A percentile compares a stretch with the other conserved stretches of the same genome.
phyloP scores from a whole-genome alignment of 1,139 yeast species.

The Magnusiomyces fungicola region DNA sequence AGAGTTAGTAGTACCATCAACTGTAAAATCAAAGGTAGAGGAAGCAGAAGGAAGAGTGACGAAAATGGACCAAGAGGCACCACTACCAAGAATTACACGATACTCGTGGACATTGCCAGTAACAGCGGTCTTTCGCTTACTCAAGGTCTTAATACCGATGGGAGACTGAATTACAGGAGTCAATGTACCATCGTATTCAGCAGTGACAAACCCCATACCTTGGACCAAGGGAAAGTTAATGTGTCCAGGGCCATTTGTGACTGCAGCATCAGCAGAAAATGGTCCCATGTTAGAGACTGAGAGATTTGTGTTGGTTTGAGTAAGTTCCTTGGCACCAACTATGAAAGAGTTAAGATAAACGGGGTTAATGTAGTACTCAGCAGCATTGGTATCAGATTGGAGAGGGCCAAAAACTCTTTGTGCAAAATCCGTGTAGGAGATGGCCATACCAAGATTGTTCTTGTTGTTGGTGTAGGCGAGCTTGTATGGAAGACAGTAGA shows the following conservation, averaged over 20 bases:
- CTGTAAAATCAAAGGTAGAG: constrained; percentile 34
- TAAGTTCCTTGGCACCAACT: constrained; percentile 48
- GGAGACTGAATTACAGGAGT: constrained; percentile 48
- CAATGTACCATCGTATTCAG: constrained; percentile 56
- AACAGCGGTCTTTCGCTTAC: constrained; percentile 20
- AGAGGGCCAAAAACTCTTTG: constrained; percentile 39
- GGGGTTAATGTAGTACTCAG: constrained; percentile 50
- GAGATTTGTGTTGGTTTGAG: constrained; percentile 39
- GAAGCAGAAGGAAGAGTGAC: constrained; percentile 42
- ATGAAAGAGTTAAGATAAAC: constrained; percentile 45
- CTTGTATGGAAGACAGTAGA: constrained; percentile 56
- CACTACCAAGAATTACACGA: constrained; percentile 45
- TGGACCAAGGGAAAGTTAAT: constrained; percentile 43
- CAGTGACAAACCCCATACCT: constrained; percentile 78
- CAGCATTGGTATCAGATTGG: constrained; percentile 28
- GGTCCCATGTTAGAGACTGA: constrained; percentile 40
- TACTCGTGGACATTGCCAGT: constrained; percentile 43
- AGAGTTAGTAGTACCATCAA: constrained; percentile 17
- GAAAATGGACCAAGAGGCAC: constrained; percentile 52
- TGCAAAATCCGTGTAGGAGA: constrained; percentile 46
- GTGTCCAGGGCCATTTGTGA: constrained; percentile 15
- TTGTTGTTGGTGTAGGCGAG: constrained; percentile 41
- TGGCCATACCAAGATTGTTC: constrained; percentile 48
- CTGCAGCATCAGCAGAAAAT: constrained; percentile 45
- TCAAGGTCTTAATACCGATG: constrained; percentile 44